phyloP scores from a whole-genome alignment of 2,329 filamentous ascomycete genomes.

The Botryotinia convoluta region DNA sequence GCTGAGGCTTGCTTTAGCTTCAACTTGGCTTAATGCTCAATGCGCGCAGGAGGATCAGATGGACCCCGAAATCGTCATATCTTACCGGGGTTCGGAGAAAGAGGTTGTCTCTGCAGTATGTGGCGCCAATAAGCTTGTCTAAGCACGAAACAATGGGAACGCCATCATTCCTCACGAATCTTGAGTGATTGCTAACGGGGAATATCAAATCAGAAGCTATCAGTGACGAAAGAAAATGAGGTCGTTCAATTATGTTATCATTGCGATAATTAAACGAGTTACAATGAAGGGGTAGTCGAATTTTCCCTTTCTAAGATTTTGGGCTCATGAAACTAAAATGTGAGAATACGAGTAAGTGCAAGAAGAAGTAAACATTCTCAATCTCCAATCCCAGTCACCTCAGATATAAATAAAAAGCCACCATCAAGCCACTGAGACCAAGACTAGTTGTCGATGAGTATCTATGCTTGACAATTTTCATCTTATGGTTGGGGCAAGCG shows the following conservation, averaged over 20 bases:
- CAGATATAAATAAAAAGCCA: neutral
- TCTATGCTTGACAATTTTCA: conserved; percentile 5
- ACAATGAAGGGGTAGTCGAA: neutral
- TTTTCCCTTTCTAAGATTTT: neutral
- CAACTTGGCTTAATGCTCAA: conserved; percentile 6
- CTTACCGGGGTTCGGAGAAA: conserved; percentile 4
- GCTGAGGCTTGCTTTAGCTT: conserved; percentile 12
- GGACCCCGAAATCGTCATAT: conserved; percentile 19
- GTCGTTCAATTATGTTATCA: neutral
- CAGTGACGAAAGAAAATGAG: neutral
- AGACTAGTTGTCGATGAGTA: conserved; percentile 7
- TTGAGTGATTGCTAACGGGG: neutral
- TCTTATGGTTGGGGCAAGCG: neutral
- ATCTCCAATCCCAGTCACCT: conserved; percentile 14
- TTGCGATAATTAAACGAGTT: neutral
- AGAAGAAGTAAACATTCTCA: conserved; percentile 4
- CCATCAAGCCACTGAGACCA: conserved; percentile 18
- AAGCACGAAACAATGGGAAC: neutral
- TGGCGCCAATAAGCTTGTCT: conserved; percentile 10
- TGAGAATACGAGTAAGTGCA: neutral
- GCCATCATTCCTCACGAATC: conserved; percentile 7
- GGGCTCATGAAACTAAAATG: neutral
- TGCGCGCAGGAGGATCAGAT: conserved; percentile 16
- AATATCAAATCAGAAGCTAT: neutral
- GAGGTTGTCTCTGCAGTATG: conserved; percentile 6